Percentiles rank a stretch among this genome's conserved stretches.
Evolutionary conservation across 2,329 filamentous ascomycete species (phyloP).

Genomic region (Diplodia intermedia): DNA sequence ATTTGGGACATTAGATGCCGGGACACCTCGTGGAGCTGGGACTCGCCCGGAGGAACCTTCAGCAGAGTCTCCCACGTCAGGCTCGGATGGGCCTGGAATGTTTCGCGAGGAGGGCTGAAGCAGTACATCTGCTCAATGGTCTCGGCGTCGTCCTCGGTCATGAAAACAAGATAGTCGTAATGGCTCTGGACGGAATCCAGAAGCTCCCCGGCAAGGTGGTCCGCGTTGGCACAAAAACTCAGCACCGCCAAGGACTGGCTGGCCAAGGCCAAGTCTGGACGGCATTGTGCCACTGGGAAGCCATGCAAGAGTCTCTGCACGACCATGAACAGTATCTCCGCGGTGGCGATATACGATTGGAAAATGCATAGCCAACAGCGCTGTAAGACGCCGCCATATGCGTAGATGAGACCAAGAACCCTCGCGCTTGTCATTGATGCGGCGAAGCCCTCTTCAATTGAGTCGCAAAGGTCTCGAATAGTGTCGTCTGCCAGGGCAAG

Average conservation of each 20-base stretch:
- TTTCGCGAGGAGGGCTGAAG: not conserved
- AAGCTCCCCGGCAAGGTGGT: constrained; percentile 18
- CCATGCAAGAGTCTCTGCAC: constrained; percentile 35
- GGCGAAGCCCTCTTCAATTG: constrained; percentile 37
- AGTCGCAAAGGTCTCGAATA: constrained; percentile 4
- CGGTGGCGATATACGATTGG: constrained; percentile 35
- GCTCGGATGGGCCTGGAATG: not conserved
- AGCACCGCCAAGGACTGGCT: constrained; percentile 32
- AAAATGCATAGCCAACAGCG: constrained; percentile 40
- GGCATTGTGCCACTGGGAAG: constrained; percentile 6
- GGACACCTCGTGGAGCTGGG: constrained; percentile 34
- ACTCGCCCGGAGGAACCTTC: constrained; percentile 30
- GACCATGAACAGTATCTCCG: constrained; percentile 36
- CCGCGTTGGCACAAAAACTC: constrained; percentile 31
- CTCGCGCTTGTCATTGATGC: constrained; percentile 35
- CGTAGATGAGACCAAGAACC: constrained; percentile 35
- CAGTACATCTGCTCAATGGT: constrained; percentile 3
- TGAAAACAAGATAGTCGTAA: constrained; percentile 19
- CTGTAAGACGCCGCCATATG: constrained; percentile 35
- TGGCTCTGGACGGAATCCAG: constrained; percentile 10
- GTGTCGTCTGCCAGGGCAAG: not conserved
- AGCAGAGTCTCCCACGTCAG: constrained; percentile 34
- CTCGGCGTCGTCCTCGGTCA: not conserved
- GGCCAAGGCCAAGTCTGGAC: constrained; percentile 33
- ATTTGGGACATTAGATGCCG: constrained; percentile 35